Conservation (phyloP, 2,329 filamentous ascomycete species). For the Hysterium pulicare region DNA sequence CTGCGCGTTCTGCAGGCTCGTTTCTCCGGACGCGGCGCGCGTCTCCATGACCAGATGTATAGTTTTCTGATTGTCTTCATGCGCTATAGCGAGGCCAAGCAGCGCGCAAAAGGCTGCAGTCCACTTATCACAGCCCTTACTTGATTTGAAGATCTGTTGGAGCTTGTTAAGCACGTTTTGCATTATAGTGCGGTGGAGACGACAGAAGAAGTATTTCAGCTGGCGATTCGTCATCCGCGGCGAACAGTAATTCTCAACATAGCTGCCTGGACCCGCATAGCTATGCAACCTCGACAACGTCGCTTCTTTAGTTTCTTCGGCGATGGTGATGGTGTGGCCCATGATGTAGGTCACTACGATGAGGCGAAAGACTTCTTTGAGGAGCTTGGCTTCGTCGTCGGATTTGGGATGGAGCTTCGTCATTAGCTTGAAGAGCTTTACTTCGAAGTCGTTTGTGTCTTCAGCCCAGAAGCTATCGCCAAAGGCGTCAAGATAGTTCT, state of each 20-base stretch:
- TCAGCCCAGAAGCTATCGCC: constrained; percentile 43
- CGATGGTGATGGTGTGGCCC: constrained; percentile 46
- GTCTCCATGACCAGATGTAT: constrained; percentile 44
- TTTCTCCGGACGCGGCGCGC: constrained; percentile 29
- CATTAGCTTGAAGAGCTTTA: constrained; percentile 42
- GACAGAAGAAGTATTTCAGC: constrained; percentile 49
- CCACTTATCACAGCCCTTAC: constrained; percentile 45
- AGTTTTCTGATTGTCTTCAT: constrained; percentile 48
- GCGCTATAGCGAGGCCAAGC: constrained; percentile 47
- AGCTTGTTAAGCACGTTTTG: constrained; percentile 44
- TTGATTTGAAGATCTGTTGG: constrained; percentile 45
- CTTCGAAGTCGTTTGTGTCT: constrained; percentile 45
- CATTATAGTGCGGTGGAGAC: constrained; percentile 42
- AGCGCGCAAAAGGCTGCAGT: constrained; percentile 45
- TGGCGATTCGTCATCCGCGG: constrained; percentile 49
- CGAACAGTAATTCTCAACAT: constrained; percentile 31
- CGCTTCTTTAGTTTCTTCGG: constrained; percentile 34
- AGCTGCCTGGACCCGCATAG: constrained; percentile 26
- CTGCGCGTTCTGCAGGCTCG: constrained; percentile 24
- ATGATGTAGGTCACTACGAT: constrained; percentile 49
- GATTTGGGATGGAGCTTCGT: constrained; percentile 34
- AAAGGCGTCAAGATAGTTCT: constrained; percentile 41
- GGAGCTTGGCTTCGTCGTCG: constrained; percentile 41
- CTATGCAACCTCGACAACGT: constrained; percentile 40
- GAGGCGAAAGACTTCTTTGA: constrained; percentile 45